Conservation (phyloP, 2,329 filamentous ascomycete genomes). For the Botrytis sinoallii region DNA sequence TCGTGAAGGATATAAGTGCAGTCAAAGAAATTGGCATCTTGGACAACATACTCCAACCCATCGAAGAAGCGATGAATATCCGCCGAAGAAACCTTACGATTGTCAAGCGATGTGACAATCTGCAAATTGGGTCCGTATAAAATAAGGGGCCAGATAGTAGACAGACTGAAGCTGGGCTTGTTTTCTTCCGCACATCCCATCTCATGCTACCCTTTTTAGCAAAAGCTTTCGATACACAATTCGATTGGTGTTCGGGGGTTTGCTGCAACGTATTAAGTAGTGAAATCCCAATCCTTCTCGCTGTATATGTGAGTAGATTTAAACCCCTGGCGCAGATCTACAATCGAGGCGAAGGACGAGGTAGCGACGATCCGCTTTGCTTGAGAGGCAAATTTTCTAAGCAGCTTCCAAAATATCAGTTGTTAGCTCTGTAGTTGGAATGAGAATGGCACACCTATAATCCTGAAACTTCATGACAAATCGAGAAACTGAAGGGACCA, state of each 20-base stretch:
- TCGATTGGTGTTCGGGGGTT: conserved; percentile 18
- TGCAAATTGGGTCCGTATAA: conserved; percentile 61
- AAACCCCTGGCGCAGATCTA: conserved; percentile 51
- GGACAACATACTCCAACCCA: conserved; percentile 55
- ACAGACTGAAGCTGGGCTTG: conserved; percentile 53
- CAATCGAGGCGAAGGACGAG: conserved; percentile 60
- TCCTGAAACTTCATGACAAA: conserved; percentile 38
- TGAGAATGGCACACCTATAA: conserved; percentile 43
- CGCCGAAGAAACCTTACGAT: conserved; percentile 70
- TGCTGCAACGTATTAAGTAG: conserved; percentile 45
- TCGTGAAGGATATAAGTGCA: conserved; percentile 61
- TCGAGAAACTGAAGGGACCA: conserved; percentile 68
- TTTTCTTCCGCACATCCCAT: conserved; percentile 50
- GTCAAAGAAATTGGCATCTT: conserved; percentile 45
- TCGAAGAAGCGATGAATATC: conserved; percentile 61
- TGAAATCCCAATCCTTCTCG: conserved; percentile 53
- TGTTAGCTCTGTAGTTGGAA: conserved; percentile 54
- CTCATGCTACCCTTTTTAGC: conserved; percentile 63
- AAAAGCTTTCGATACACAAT: conserved; percentile 53
- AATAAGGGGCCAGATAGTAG: conserved; percentile 58
- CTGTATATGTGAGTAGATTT: conserved; percentile 48
- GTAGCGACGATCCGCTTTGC: conserved; percentile 49
- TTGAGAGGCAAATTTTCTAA: conserved; percentile 40
- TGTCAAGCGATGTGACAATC: conserved; percentile 56
- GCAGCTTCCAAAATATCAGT: conserved; percentile 47